Base-by-base conservation (phyloP, 192 early-diverging fungal genomes). In the Backusella westeae region DNA sequence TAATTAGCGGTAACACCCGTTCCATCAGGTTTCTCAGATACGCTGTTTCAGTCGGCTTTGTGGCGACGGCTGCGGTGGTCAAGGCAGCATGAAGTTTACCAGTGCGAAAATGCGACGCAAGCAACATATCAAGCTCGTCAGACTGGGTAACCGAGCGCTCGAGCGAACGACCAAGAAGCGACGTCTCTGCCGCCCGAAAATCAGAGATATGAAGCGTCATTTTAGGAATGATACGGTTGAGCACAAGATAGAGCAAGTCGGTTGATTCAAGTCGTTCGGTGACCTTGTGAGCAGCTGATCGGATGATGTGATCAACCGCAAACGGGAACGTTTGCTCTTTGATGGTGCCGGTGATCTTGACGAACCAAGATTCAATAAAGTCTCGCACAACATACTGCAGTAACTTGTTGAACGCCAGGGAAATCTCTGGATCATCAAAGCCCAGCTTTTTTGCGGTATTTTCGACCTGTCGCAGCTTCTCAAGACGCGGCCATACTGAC, bases 171-270 rank as follows among this genome's bases (percentile, higher is more conserved):
- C 81, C 87, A 21, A 84, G 71, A 5, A 90, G 70, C 0, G 83
- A 73, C 42, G 81, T 83, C 68, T 93, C 93, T 10, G 93, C 93
- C 8, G 72, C 74, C 5, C 88, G 81, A 68, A 86, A 91, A 42
- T 94, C 89, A 21, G 81, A 83, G 2, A 95, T 80, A 70, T 97
- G 96, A 3, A 80, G 67, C 0, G 93, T 95, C n/a, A 93, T 76
- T 34, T 91, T 81, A 34, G 94, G 93, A 56, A 96, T 72, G 23
- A 94, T 76, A 39, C 86, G 85, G 14, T 84, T 85, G 12, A 94
- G 84, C 1, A 92, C 69, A 29, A 95, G 75, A 32, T 89, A 81
- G 0, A 90, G 82, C 29, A 89, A 72, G 73, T 97, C 96, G 34
- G 91, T 74, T 14, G 81, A 71, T 53, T 86, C 77, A 21, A 88